Conservation (phyloP, 148 eudicot genomes). For the Diospyros kaki region DNA sequence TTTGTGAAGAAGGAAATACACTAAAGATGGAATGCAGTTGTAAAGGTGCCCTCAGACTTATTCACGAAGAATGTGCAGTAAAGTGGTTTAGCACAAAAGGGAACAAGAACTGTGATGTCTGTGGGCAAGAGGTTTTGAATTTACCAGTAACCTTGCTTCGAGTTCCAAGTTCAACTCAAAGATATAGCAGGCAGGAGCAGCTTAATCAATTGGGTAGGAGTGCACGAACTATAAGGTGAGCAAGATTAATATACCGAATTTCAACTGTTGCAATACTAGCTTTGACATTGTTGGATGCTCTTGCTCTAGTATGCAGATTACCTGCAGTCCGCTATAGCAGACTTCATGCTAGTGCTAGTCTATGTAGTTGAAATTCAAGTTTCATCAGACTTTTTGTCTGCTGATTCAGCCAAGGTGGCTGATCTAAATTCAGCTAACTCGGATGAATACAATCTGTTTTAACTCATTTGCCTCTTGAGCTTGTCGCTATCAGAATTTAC, state of each 20-base stretch:
- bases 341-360: too few relatives aligned
- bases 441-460: not conserved
- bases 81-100: constrained; percentile 83
- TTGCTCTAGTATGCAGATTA: not conserved
- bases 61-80: constrained; percentile 83
- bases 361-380: not conserved
- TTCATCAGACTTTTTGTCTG: not conserved
- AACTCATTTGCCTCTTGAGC: not conserved
- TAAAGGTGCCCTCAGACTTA: constrained; percentile 85
- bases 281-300: not conserved
- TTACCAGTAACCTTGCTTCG: constrained; percentile 91
- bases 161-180: constrained; percentile 36
- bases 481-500: not conserved
- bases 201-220: constrained; percentile 22
- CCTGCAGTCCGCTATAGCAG: too few relatives aligned
- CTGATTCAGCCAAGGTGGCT: not conserved
- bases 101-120: constrained; percentile 75
- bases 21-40: constrained; percentile 94
- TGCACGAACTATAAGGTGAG: constrained; percentile 49
- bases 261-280: not conserved
- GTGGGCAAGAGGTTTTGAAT: constrained; percentile 78
- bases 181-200: constrained; percentile 31
- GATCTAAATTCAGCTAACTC: constrained; percentile 3
- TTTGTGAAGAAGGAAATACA: constrained; percentile 80
- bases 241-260: not conserved